A percentile compares a stretch with the other conserved stretches of the same genome.
These are phyloP conservation scores for Clavaria fumosa DNA, from an alignment of 768 basidiomycete species.

Conservation along the genomic window DNA sequence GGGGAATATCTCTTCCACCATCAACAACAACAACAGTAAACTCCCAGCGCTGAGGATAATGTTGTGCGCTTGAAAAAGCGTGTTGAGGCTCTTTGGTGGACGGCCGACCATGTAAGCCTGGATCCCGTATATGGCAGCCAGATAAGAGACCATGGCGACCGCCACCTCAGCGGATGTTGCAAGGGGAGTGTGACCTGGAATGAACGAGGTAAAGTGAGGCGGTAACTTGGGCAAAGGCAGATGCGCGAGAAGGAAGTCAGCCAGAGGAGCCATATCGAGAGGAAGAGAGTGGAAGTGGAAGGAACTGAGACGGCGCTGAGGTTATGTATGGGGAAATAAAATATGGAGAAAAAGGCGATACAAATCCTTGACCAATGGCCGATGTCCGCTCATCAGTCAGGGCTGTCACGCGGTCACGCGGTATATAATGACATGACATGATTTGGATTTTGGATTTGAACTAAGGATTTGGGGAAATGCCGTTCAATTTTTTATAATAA, in stretches of 20 bases:
- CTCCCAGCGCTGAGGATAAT: constrained; percentile 75
- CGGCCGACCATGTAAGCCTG: constrained; percentile 72
- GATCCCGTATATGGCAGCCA: constrained; percentile 76
- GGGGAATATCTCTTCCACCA: constrained; percentile 84
- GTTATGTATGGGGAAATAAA: constrained; percentile 4
- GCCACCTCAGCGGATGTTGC: constrained; percentile 68
- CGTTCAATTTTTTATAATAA: too few species aligned
- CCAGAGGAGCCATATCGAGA: constrained; percentile 50
- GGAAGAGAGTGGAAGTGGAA: constrained; percentile 7
- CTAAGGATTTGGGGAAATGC: too few species aligned
- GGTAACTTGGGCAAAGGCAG: constrained; percentile 42
- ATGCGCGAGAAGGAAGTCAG: constrained; percentile 49
- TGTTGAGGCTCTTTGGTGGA: constrained; percentile 58
- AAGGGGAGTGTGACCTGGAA: constrained; percentile 63
- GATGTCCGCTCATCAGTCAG: too few species aligned
- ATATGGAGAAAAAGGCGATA: constrained; percentile 3
- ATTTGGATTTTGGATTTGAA: too few species aligned
- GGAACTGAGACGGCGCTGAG: neutral
- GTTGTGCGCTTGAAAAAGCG: constrained; percentile 85
- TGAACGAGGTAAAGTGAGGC: constrained; percentile 42
- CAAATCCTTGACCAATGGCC: too few species aligned
- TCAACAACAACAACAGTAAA: constrained; percentile 68
- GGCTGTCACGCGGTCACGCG: too few species aligned
- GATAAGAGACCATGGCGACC: constrained; percentile 59
- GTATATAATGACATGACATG: too few species aligned